A percentile compares a stretch with the other conserved stretches of the same genome.
These are phyloP conservation scores for Vitis labrusca DNA, from an alignment of 164 flowering plant species.

Conservation along the genomic window DNA sequence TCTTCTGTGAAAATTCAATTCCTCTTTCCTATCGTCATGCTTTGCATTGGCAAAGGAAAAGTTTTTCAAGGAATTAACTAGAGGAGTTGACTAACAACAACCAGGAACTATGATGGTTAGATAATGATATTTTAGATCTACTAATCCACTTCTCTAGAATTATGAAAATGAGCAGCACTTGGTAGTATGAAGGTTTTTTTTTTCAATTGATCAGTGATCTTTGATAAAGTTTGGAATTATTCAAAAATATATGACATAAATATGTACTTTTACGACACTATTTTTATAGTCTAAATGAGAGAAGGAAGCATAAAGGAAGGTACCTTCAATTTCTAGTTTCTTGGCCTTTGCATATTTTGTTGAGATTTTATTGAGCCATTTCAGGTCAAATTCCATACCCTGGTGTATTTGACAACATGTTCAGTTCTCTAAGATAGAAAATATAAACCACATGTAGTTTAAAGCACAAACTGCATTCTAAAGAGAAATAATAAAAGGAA, in stretches of 20 bases:
- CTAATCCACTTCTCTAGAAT: too few species aligned
- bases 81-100: neutral
- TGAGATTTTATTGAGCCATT: conserved; percentile 51
- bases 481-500: too few species aligned
- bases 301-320: neutral
- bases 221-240: too few species aligned
- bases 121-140: neutral
- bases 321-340: conserved; percentile 69
- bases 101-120: neutral
- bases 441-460: too few species aligned
- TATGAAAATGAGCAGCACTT: neutral
- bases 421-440: neutral
- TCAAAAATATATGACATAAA: neutral
- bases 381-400: conserved; percentile 68
- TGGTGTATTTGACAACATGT: conserved; percentile 13
- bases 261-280: neutral
- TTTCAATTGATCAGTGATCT: too few species aligned
- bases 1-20: too few species aligned
- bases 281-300: neutral
- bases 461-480: too few species aligned
- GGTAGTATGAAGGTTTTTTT: neutral
- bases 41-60: neutral
- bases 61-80: neutral
- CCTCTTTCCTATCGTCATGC: too few species aligned
- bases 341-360: conserved; percentile 57